Percentiles rank a stretch among this genome's conserved stretches.
Conservation (phyloP, 2,329 filamentous ascomycete species). For the Aspergillus tamarii region DNA sequence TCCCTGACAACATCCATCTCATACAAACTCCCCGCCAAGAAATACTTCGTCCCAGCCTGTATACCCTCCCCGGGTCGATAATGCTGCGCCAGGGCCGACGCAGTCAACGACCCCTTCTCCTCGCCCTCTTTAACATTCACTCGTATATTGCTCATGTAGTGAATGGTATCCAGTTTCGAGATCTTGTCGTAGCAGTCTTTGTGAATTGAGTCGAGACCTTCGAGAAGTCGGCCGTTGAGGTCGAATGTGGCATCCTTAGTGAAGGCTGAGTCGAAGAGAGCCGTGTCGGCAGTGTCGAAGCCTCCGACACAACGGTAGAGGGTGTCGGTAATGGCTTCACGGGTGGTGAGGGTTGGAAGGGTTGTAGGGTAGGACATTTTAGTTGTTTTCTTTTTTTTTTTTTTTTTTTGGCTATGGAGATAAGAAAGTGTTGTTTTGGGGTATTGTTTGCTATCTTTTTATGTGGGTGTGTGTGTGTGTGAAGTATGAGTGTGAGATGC, state of each 20-base stretch:
- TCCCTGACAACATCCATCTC: slow-evolving; percentile 34
- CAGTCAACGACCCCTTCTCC: slow-evolving; percentile 19
- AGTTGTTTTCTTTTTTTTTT: no score
- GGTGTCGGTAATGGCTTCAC: slow-evolving; percentile 39
- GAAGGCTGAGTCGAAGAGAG: slow-evolving; percentile 35
- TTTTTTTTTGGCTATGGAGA: no score
- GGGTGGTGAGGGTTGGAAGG: slow-evolving; percentile 22
- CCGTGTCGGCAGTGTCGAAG: slow-evolving; percentile 31
- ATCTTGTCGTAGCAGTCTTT: slow-evolving; percentile 24
- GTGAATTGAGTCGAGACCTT: slow-evolving; percentile 26
- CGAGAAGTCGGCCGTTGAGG: slow-evolving; percentile 23
- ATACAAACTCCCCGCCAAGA: slow-evolving; percentile 32
- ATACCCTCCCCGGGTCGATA: slow-evolving; percentile 29
- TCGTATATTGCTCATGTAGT: slow-evolving; percentile 28
- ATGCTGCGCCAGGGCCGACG: slow-evolving; percentile 26
- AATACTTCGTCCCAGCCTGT: slow-evolving; percentile 24
- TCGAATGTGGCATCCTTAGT: slow-evolving; percentile 23
- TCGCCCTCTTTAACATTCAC: slow-evolving; percentile 19
- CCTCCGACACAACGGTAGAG: slow-evolving; percentile 32
- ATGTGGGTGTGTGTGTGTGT: not conserved
- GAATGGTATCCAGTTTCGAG: slow-evolving; percentile 33
- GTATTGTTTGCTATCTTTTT: not conserved
- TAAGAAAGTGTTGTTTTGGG: not conserved
- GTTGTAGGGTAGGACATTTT: not conserved
- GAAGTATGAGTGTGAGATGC: no score